Evolutionary conservation across 768 basidiomycete species (phyloP), one percentile per base, ranked within the genome.

Genomic region (Coprinopsis marcescibilis): DNA sequence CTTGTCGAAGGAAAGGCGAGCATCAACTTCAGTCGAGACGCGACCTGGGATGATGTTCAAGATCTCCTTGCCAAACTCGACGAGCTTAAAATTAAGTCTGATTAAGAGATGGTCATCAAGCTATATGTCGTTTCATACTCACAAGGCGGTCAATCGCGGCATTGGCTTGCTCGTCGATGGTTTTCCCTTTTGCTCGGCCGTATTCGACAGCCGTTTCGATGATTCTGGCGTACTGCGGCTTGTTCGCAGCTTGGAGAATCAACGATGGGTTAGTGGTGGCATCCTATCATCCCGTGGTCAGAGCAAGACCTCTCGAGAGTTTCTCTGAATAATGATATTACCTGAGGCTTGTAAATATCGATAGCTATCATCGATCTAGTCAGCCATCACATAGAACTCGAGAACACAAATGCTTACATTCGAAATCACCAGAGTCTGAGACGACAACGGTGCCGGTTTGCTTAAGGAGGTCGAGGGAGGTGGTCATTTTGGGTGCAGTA

Each of bases 21-120:
- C 96, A 65, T 99, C 96, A 56, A 99, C 94, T 68, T 99, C 96
- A 53, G 96, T 98, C 35, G 96, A 99, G 52, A 99, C 95, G 65
- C 96, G 89, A 50, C 96, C 96, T 46, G 96, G 96, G 60, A 99
- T 91, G 70, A 99, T 92, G 52, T 73, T 71, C 43, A 98, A 78
- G 61, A 99, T 97, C 72, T 86, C 93, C 65, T 83, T 89, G 55
- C 96, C 96, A 71, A 99, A 99, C 68, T 91, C 95, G 58, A 98
- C 90, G 52, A 99, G 83, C 92, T n/a, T 95, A 61, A 37, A 37
- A 11, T 17, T 7, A 10, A 7, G 11, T 7, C 11, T 37, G 8
- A 37, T 8, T 19, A 37, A 7, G 7, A 37, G 10, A 7, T 10
- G 10, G 11, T 17, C 17, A 11, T 37, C 10, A 10, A 17, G 11